Evolutionary conservation across 768 basidiomycete species (phyloP).

Genomic region (Lentinula detonsa): DNA sequence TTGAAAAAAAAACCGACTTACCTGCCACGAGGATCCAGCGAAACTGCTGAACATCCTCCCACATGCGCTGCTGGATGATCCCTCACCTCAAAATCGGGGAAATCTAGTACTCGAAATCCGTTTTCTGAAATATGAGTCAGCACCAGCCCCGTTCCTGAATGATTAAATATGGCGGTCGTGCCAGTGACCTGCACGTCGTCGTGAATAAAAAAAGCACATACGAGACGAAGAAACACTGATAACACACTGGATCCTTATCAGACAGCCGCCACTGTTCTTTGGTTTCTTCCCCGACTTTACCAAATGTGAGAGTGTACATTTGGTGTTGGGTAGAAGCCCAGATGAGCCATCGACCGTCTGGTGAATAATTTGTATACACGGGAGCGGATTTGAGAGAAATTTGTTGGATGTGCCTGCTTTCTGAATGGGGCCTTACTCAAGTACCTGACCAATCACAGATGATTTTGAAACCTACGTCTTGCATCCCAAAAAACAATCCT

Average conservation of each 20-base stretch:
- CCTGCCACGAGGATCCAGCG: slow-evolving; percentile 77
- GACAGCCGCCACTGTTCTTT: slow-evolving; percentile 42
- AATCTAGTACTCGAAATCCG: slow-evolving; percentile 63
- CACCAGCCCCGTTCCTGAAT: slow-evolving; percentile 66
- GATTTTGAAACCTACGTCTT: slow-evolving; percentile 46
- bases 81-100: slow-evolving; percentile 51
- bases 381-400: slow-evolving; percentile 54
- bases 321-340: slow-evolving; percentile 58
- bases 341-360: slow-evolving; percentile 61
- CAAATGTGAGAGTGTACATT: slow-evolving; percentile 54
- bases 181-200: slow-evolving; percentile 36
- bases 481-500: slow-evolving; percentile 82
- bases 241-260: slow-evolving; percentile 46
- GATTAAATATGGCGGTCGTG: slow-evolving; percentile 71
- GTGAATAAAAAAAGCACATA: slow-evolving; percentile 12
- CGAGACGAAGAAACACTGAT: slow-evolving; percentile 14
- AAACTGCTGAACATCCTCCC: slow-evolving; percentile 71
- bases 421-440: slow-evolving; percentile 25
- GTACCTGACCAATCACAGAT: neutral
- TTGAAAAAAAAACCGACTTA: slow-evolving; percentile 15
- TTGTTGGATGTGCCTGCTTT: slow-evolving; percentile 65
- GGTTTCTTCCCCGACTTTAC: slow-evolving; percentile 43
- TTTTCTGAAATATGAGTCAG: slow-evolving; percentile 60
- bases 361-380: slow-evolving; percentile 62
- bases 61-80: slow-evolving; percentile 72